Conservation (phyloP, 2,329 filamentous ascomycete genomes). For the Pseudocercospora eumusae region DNA sequence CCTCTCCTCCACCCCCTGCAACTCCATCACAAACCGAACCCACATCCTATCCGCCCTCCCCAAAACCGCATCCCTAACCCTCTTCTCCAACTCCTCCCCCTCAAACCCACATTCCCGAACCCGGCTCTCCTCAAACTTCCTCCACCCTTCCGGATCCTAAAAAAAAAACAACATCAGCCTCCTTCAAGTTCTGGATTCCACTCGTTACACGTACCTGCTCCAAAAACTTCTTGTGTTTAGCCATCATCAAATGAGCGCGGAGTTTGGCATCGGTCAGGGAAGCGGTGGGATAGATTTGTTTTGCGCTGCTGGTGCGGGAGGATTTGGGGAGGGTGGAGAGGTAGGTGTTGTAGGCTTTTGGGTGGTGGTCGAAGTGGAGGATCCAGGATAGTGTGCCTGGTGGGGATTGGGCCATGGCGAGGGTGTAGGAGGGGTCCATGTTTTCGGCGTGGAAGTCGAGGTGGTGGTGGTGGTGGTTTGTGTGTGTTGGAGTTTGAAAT, state of each 20-base stretch:
- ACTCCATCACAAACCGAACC: neutral
- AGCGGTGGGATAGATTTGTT: conserved; percentile 6
- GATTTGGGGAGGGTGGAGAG: conserved; percentile 1
- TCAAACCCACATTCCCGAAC: neutral
- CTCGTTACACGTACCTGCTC: neutral
- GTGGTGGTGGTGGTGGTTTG: neutral
- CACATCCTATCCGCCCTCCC: conserved; percentile 3
- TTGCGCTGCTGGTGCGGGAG: neutral
- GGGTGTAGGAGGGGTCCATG: conserved; percentile 2
- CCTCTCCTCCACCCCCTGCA: conserved; percentile 8
- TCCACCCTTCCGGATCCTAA: neutral
- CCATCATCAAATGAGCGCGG: conserved; percentile 9
- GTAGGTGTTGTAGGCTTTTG: neutral
- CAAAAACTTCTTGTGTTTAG: conserved; percentile 9
- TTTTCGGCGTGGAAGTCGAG: neutral
- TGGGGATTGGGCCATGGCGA: conserved; percentile 6
- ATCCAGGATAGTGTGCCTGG: conserved; percentile 4
- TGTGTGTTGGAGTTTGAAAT: neutral
- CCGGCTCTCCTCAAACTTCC: neutral
- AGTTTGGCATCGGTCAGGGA: conserved; percentile 10
- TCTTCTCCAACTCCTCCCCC: neutral
- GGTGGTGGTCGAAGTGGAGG: conserved; percentile 2
- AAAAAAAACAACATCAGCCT: no score
- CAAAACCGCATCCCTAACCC: neutral
- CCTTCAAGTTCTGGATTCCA: no score